Base-by-base conservation (phyloP, 2,329 filamentous ascomycete species). In the Beauveria medogensis region DNA sequence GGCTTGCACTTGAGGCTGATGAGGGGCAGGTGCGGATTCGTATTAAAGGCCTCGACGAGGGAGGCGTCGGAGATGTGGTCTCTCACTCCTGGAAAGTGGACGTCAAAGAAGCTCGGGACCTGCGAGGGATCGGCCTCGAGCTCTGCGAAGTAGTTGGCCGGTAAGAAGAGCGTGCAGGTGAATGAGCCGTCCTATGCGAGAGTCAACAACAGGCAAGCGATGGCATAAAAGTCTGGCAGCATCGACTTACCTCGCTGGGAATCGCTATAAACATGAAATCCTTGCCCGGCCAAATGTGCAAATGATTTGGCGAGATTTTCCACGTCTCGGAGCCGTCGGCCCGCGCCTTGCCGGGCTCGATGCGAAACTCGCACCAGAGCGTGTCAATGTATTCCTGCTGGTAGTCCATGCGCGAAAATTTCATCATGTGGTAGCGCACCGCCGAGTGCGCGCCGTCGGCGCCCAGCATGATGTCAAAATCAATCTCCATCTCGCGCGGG, bases 231-330 rank as follows among this genome's bases (percentile, higher is more conserved):
- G 22, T 8, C 4, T 14, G 9, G 5, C n/a, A 10, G 34, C 5
- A 3, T 57, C 24, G 12, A 26, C 80, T 66, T 71, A 85, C 83
- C 61, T 82, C 77, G 66, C 83, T 87, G 0, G 94, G 93, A 48
- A 99, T 92, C 20, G 94, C 95, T 69, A 99, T 99, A 75, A 99
- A 99, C 95, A 99, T 97, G 69, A 94, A 93, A 47, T 92, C 86
- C 67, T 87, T 87, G 37, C 90, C 92, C 0, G 94, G 94, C 94
- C 94, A 99, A 71, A 99, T 99, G 74, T 99, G 94, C 1, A 99
- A 80, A 71, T 97, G 92, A 68, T 97, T 90, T 1, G 92, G 91
- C 0, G 91, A 94, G 66, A 97, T 94, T 53, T 81, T 80, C 71
- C 95, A 97, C 65, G 73, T 78, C 30, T 72, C 67, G 18, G 72